Evolutionary conservation across 2,329 filamentous ascomycete genomes (phyloP).

Genomic region (Venturia effusa): DNA sequence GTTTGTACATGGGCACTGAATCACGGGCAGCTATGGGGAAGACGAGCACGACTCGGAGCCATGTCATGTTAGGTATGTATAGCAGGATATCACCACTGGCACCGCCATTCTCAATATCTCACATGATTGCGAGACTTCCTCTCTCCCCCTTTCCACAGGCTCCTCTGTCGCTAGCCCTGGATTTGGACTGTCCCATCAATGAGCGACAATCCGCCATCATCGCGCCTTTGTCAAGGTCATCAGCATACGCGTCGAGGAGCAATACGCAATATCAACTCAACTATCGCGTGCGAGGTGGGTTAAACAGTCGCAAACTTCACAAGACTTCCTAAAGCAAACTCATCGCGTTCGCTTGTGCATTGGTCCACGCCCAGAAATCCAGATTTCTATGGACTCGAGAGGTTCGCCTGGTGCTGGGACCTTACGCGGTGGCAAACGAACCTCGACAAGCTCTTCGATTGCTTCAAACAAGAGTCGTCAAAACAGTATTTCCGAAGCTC

Average conservation of each 20-base stretch:
- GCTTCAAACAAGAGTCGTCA: constrained; percentile 4
- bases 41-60: too few species aligned
- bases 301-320: background rate
- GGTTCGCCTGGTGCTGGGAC: background rate
- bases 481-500: constrained; percentile 4
- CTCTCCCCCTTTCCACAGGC: background rate
- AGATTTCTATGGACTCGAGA: constrained; percentile 3
- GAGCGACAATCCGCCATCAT: background rate
- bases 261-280: background rate
- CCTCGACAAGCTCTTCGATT: background rate
- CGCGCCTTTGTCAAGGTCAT: background rate
- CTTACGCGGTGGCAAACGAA: constrained; percentile 2
- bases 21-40: too few species aligned
- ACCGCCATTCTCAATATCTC: background rate
- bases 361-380: background rate
- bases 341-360: background rate
- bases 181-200: background rate
- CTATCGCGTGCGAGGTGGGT: background rate
- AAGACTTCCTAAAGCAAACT: background rate
- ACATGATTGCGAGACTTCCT: background rate
- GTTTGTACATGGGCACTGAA: background rate
- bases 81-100: background rate
- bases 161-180: background rate
- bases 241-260: background rate
- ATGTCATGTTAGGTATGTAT: background rate